Conservation (phyloP, 2,329 filamentous ascomycete genomes). For the Colletotrichum musae region DNA sequence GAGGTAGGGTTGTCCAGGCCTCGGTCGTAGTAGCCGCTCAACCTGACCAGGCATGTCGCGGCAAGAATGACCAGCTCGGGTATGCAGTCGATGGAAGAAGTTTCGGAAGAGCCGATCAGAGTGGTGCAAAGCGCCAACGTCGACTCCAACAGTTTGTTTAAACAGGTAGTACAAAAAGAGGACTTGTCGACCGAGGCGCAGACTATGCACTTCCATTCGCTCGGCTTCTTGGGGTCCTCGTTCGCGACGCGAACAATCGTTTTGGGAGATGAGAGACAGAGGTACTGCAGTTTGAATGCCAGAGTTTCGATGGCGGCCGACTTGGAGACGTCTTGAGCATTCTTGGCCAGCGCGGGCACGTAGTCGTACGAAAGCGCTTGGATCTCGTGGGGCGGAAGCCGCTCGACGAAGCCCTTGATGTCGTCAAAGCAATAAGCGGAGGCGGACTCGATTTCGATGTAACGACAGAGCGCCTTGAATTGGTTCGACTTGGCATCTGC, state of each 20-base stretch:
- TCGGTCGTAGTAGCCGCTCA: slow-evolving; percentile 39
- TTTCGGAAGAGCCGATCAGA: slow-evolving; percentile 29
- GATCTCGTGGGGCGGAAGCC: slow-evolving; percentile 57
- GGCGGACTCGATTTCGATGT: slow-evolving; percentile 53
- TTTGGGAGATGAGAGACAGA: slow-evolving; percentile 57
- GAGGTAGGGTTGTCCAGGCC: slow-evolving; percentile 10
- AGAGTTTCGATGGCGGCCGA: slow-evolving; percentile 52
- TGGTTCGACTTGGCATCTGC: slow-evolving; percentile 34
- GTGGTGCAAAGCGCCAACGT: slow-evolving; percentile 31
- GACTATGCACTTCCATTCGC: slow-evolving; percentile 42
- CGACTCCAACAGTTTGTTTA: slow-evolving; percentile 35
- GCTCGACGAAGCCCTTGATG: slow-evolving; percentile 60
- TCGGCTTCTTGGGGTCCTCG: slow-evolving; percentile 36
- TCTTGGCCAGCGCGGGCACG: slow-evolving; percentile 50
- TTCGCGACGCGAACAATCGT: slow-evolving; percentile 45
- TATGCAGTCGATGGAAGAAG: slow-evolving; percentile 33
- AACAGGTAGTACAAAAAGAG: slow-evolving; percentile 25
- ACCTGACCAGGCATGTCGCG: slow-evolving; percentile 52
- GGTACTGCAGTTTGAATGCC: slow-evolving; percentile 60
- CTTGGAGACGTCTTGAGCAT: slow-evolving; percentile 44
- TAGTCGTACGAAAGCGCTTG: slow-evolving; percentile 56
- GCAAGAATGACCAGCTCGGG: slow-evolving; percentile 54
- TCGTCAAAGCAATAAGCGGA: slow-evolving; percentile 63
- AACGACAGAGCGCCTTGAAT: slow-evolving; percentile 51
- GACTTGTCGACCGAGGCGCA: slow-evolving; percentile 20